Conservation (phyloP, 2,329 filamentous ascomycete species). For the Cladosporium sp. region DNA sequence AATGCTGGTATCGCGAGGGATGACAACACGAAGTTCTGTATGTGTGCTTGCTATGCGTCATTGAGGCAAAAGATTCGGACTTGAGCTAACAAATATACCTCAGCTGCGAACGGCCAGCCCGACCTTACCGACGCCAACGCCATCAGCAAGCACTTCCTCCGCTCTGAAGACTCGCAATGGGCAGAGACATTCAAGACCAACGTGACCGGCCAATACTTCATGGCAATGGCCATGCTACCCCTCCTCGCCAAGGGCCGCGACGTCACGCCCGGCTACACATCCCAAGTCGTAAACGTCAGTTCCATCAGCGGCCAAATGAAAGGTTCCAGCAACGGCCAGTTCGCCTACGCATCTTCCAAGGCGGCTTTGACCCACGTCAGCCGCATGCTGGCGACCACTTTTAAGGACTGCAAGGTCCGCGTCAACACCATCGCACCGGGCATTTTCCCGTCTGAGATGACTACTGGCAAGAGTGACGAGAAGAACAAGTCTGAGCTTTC, state of each 20-base stretch:
- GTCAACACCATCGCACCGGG: slow-evolving; percentile 44
- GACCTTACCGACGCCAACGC: slow-evolving; percentile 45
- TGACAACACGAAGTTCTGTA: slow-evolving; percentile 47
- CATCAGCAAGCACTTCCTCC: slow-evolving; percentile 49
- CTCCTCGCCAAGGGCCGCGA: slow-evolving; percentile 47
- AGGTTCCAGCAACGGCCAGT: slow-evolving; percentile 47
- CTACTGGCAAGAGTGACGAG: slow-evolving; percentile 41
- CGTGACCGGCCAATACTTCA: slow-evolving; percentile 49
- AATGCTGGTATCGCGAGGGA: slow-evolving; percentile 53
- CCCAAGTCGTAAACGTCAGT: slow-evolving; percentile 51
- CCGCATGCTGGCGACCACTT: slow-evolving; percentile 44
- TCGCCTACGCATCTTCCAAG: slow-evolving; percentile 50
- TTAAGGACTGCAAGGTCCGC: slow-evolving; percentile 39
- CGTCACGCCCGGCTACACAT: slow-evolving; percentile 45
- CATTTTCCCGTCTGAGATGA: slow-evolving; percentile 47
- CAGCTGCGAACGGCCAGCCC: slow-evolving; percentile 40
- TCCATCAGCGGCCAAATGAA: slow-evolving; percentile 52
- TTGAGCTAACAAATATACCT: not conserved
- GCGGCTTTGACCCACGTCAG: slow-evolving; percentile 44
- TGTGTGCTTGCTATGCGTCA: no score
- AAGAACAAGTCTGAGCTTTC: slow-evolving; percentile 46
- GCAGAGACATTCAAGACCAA: slow-evolving; percentile 51
- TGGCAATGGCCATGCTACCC: slow-evolving; percentile 52
- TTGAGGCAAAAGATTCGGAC: no score
- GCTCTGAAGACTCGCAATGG: slow-evolving; percentile 45